Conservation (phyloP, 1,139 yeast species). For the Arxiozyma telluris region DNA sequence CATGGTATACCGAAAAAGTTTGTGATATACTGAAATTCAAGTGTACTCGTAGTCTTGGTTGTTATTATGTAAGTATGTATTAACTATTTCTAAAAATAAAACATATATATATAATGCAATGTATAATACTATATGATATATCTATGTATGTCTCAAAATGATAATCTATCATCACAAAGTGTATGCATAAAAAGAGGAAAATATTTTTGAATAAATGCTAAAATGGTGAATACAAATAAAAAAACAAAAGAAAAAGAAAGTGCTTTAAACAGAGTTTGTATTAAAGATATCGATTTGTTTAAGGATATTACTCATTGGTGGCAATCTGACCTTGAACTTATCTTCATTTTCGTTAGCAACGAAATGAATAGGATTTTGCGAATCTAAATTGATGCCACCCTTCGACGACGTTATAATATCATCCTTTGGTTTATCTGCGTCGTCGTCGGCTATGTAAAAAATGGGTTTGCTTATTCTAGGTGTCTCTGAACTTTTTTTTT, state of each 20-base stretch:
- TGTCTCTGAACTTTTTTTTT: neutral
- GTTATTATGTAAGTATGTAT: neutral
- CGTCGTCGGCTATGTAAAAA: neutral
- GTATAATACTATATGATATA: no score
- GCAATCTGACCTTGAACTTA: slow-evolving; percentile 13
- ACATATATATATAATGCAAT: neutral
- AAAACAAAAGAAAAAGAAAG: neutral
- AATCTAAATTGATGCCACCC: neutral
- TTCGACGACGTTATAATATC: neutral
- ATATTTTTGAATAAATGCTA: neutral
- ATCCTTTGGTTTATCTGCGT: neutral
- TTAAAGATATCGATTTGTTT: slow-evolving; percentile 21
- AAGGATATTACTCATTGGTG: slow-evolving; percentile 23
- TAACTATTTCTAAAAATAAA: neutral
- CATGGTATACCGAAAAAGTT: no score
- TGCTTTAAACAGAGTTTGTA: slow-evolving; percentile 5
- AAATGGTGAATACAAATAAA: no score
- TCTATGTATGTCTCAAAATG: neutral
- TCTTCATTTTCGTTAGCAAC: neutral
- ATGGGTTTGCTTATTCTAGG: neutral
- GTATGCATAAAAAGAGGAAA: neutral
- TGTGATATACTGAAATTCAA: no score
- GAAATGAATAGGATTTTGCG: neutral
- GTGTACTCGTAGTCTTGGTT: no score
- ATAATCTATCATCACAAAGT: neutral